A percentile compares a stretch with the other conserved stretches of the same genome.
phyloP scores from a whole-genome alignment of 2,329 filamentous ascomycete genomes.

The Exophiala lecanii-corni region DNA sequence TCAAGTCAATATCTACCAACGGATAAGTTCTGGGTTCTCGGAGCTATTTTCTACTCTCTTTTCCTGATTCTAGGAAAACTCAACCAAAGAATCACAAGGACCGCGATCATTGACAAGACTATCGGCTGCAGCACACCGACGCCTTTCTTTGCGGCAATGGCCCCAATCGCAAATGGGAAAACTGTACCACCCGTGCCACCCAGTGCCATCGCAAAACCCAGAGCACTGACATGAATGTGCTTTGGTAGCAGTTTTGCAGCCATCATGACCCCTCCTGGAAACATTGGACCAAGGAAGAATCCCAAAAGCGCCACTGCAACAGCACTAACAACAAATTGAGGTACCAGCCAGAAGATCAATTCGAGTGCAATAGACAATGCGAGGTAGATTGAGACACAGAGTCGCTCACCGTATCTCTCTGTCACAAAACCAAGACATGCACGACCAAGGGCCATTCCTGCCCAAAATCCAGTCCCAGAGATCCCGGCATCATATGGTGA shows the following conservation, averaged over 20 bases:
- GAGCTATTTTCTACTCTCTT: slow-evolving; percentile 11
- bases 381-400: slow-evolving; percentile 59
- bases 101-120: slow-evolving; percentile 43
- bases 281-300: slow-evolving; percentile 72
- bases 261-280: slow-evolving; percentile 66
- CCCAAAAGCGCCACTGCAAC: slow-evolving; percentile 66
- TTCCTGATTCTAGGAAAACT: slow-evolving; percentile 24
- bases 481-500: slow-evolving; percentile 68
- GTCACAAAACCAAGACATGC: slow-evolving; percentile 69
- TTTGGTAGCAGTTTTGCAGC: slow-evolving; percentile 66
- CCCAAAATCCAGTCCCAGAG: slow-evolving; percentile 69
- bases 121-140: slow-evolving; percentile 56
- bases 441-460: slow-evolving; percentile 68
- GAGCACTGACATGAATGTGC: slow-evolving; percentile 67
- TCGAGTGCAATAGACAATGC: slow-evolving; percentile 58
- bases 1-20: too few relatives aligned
- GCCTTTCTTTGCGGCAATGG: slow-evolving; percentile 47
- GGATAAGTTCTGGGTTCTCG: too few relatives aligned
- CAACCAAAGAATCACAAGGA: slow-evolving; percentile 20
- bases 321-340: slow-evolving; percentile 66
- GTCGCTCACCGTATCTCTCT: slow-evolving; percentile 60
- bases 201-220: slow-evolving; percentile 72
- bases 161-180: slow-evolving; percentile 38
- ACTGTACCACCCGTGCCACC: slow-evolving; percentile 61
- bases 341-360: slow-evolving; percentile 74